Conservation (phyloP, 257 asterid species). For the Ehretia macrophylla region DNA sequence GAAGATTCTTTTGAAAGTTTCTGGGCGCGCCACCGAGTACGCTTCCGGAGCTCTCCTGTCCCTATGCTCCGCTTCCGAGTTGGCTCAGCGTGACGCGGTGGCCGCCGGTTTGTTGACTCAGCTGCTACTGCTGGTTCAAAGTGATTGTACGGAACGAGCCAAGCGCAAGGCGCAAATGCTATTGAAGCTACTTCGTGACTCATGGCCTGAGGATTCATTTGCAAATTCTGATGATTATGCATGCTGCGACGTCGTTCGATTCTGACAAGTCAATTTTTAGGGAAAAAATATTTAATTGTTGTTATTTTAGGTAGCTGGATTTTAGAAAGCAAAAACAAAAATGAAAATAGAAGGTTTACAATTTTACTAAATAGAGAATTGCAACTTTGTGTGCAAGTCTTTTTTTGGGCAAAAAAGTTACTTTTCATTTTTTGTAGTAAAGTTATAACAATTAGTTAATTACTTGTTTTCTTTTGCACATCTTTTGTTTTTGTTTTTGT, state of each 20-base stretch:
- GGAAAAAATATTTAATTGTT: not conserved
- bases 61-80: slow-evolving; percentile 71
- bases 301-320: not conserved
- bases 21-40: slow-evolving; percentile 92
- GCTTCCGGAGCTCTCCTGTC: slow-evolving; percentile 93
- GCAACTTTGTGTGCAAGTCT: not conserved
- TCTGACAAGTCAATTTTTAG: slow-evolving; percentile 17
- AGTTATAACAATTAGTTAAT: too few relatives aligned
- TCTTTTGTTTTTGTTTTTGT: not conserved
- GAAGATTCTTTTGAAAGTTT: slow-evolving; percentile 59
- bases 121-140: slow-evolving; percentile 73
- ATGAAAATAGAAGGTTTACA: not conserved
- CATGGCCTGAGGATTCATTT: slow-evolving; percentile 74
- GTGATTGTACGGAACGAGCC: slow-evolving; percentile 97
- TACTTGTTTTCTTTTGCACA: too few relatives aligned
- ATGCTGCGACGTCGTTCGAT: slow-evolving; percentile 80
- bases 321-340: too few relatives aligned
- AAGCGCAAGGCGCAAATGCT: slow-evolving; percentile 93
- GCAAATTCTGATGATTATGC: slow-evolving; percentile 59
- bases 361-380: not conserved
- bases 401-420: too few relatives aligned
- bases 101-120: slow-evolving; percentile 81
- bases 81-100: slow-evolving; percentile 55
- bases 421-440: too few relatives aligned
- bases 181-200: slow-evolving; percentile 66